Evolutionary conservation across 768 basidiomycete species (phyloP).

Genomic region (Grammothele lineata): DNA sequence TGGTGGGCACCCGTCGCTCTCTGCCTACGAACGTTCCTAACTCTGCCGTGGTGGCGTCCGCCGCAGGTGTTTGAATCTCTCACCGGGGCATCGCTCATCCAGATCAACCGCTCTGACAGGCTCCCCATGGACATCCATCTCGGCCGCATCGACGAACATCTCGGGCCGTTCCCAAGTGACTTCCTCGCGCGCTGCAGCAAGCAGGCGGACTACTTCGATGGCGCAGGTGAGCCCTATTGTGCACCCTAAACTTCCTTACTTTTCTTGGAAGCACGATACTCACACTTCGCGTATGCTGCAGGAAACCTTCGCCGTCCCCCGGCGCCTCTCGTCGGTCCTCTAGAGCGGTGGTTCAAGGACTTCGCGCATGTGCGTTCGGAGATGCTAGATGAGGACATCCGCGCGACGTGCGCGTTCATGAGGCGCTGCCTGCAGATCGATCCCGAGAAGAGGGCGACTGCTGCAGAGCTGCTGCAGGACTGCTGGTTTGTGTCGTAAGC

Average conservation of each 20-base stretch:
- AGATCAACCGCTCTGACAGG: not conserved
- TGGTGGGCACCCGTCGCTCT: too few relatives aligned
- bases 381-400: not conserved
- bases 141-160: conserved; percentile 1
- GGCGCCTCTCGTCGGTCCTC: not conserved
- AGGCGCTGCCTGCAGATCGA: conserved; percentile 4
- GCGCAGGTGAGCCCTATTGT: not conserved
- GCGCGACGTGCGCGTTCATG: conserved; percentile 3
- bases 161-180: conserved; percentile 2
- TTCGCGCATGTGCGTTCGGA: not conserved
- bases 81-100: not conserved
- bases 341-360: not conserved
- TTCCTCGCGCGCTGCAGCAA: conserved; percentile 1
- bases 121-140: conserved; percentile 1
- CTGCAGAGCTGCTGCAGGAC: conserved; percentile 1
- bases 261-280: not conserved
- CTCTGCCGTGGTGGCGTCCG: too few relatives aligned
- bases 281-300: too few relatives aligned
- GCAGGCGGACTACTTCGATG: not conserved
- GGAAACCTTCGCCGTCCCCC: not conserved
- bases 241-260: too few relatives aligned
- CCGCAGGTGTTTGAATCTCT: conserved; percentile 10
- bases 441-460: conserved; percentile 1
- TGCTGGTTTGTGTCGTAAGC: conserved; percentile 2
- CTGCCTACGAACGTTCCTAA: not conserved